Evolutionary conservation across 345 rosid genomes (phyloP).

Genomic region (Melaleuca quinquenervia): DNA sequence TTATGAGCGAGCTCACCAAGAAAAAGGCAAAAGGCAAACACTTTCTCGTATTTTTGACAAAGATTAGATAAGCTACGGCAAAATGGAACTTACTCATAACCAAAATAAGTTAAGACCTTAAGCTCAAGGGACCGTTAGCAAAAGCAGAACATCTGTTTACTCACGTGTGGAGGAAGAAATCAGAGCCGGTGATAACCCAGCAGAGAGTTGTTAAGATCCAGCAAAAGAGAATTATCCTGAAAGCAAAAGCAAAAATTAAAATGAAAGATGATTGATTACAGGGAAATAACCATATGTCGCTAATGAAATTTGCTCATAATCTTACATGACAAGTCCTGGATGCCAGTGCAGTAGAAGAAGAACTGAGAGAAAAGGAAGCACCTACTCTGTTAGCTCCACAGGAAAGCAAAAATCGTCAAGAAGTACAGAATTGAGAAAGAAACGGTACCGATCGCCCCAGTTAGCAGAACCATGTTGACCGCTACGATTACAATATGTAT

Average conservation of each 20-base stretch:
- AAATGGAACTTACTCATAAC: background rate
- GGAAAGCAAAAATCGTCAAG: background rate
- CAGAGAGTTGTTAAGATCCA: constrained; percentile 56
- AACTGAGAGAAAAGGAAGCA: constrained; percentile 20
- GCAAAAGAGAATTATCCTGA: constrained; percentile 48
- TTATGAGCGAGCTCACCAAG: background rate
- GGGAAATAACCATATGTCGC: background rate
- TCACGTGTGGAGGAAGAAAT: constrained; percentile 58
- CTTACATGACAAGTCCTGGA: constrained; percentile 58
- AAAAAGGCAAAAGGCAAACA: background rate
- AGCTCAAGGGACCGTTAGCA: background rate
- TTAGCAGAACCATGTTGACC: constrained; percentile 33
- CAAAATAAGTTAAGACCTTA: background rate
- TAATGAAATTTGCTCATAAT: background rate
- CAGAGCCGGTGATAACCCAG: constrained; percentile 58
- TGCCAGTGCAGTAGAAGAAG: constrained; percentile 52
- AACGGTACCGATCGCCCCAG: constrained; percentile 38
- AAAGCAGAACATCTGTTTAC: background rate
- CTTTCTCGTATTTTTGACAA: background rate
- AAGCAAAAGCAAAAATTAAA: background rate
- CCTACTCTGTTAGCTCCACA: background rate
- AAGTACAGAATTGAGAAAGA: background rate
- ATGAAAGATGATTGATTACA: background rate
- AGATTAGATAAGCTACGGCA: background rate
- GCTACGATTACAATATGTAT: constrained; percentile 29